Evolutionary conservation across 306 rosid species (phyloP).

Genomic region (Vigna trinervia): DNA sequence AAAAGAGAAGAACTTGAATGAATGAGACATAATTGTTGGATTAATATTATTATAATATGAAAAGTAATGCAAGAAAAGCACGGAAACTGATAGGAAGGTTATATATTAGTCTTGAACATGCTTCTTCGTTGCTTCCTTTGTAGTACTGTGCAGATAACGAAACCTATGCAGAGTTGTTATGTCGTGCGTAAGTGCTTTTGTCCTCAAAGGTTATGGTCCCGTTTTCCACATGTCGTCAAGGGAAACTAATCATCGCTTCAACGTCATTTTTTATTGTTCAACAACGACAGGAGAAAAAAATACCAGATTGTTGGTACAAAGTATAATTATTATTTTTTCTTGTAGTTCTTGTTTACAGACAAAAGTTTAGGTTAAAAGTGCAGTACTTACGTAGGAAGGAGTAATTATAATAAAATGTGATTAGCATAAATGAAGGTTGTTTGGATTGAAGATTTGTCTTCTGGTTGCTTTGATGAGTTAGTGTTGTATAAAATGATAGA

Average conservation of each 20-base stretch:
- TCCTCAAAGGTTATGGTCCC: background rate
- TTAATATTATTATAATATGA: background rate
- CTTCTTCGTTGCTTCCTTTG: slow-evolving; percentile 15
- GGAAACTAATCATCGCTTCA: too few relatives aligned
- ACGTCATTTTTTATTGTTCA: background rate
- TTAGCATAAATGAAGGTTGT: background rate
- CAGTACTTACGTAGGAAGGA: background rate
- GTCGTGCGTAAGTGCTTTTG: background rate
- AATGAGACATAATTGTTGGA: background rate
- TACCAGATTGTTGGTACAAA: background rate
- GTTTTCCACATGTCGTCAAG: background rate
- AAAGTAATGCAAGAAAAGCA: slow-evolving; percentile 15
- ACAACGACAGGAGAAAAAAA: background rate
- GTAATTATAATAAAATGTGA: background rate
- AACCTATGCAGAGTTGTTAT: background rate
- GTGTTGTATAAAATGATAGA: background rate
- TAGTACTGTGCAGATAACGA: background rate
- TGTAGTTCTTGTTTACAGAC: background rate
- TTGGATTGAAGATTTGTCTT: slow-evolving; percentile 1
- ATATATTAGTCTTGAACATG: slow-evolving; percentile 27
- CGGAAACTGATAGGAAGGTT: background rate
- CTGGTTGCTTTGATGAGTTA: background rate
- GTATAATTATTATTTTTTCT: background rate
- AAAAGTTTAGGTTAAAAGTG: background rate
- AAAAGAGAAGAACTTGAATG: background rate